Base-by-base conservation (phyloP, 257 asterid genomes). In the Salvia hispanica region DNA sequence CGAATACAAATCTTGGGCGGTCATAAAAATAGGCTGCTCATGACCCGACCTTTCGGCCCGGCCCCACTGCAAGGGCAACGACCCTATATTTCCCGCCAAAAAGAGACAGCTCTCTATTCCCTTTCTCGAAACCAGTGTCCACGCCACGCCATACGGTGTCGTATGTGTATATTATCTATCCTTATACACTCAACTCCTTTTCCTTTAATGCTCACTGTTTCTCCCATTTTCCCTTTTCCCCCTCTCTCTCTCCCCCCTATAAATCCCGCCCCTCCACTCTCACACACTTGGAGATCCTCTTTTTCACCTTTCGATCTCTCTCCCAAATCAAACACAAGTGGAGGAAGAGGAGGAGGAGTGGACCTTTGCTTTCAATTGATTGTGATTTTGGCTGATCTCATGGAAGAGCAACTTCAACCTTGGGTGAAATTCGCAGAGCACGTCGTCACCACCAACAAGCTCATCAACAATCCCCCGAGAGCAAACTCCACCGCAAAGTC, bases 11-110 rank as follows among this genome's bases (percentile, higher is more conserved):
- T n/a, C n/a, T n/a, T n/a, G n/a, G n/a, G n/a, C n/a, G n/a, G n/a
- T n/a, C n/a, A n/a, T n/a, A n/a, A n/a, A n/a, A n/a, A n/a, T n/a
- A n/a, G n/a, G n/a, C n/a, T n/a, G n/a, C n/a, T n/a, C 31, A 25
- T 25, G 31, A 25, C 31, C 31, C 31, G 31, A 25, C 31, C 31
- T 25, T 25, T 25, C 31, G 31, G 31, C 31, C 31, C 31, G 31
- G 31, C 2, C 31, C 31, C 31, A 25, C 31, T 25, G 31, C 31
- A 25, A 25, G 16, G 40, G 37, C 15, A 15, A 59, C 65, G 51
- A 59, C 51, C 40, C 16, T 8, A 42, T 31, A 11, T 77, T 78
- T 84, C 91, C 95, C 91, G 83, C 87, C 85, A 72, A 77, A 82
- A 80, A 59, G 47, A 51, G 67, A 74, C 47, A 60, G 61, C 7